phyloP scores from a whole-genome alignment of 2,329 filamentous ascomycete species.

The Lizonia empirigonia region DNA sequence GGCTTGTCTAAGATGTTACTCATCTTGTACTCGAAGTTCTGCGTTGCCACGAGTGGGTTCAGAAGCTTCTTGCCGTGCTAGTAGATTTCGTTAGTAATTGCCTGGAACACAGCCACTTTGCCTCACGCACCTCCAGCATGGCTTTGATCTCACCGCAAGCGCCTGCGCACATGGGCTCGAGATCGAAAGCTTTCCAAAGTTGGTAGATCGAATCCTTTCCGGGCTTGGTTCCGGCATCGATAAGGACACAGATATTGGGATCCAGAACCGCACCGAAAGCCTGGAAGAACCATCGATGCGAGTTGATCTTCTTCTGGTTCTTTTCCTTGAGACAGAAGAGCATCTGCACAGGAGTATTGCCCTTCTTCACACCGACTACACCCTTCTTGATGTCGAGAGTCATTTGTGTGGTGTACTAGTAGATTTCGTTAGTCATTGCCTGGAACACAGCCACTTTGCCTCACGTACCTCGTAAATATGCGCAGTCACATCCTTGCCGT shows the following conservation, averaged over 20 bases:
- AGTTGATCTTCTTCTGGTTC: constrained; percentile 99
- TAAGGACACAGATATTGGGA: constrained; percentile 93
- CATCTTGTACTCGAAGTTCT: constrained; percentile 99
- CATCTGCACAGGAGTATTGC: constrained; percentile 88
- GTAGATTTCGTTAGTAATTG: constrained; percentile 21
- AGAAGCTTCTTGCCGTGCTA: constrained; percentile 80
- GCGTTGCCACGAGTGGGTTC: constrained; percentile 92
- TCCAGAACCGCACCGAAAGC: constrained; percentile 91
- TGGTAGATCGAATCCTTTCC: constrained; percentile 96
- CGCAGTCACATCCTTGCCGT: constrained; percentile 92
- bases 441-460: constrained; percentile 1
- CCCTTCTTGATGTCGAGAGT: constrained; percentile 88
- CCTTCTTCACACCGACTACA: constrained; percentile 82
- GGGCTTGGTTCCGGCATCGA: constrained; percentile 95
- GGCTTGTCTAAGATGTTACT: constrained; percentile 99
- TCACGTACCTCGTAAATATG: constrained; percentile 78
- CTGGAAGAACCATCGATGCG: constrained; percentile 98
- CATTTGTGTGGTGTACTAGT: constrained; percentile 78
- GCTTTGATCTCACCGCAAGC: constrained; percentile 99
- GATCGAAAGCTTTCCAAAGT: constrained; percentile 96
- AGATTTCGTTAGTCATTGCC: constrained; percentile 20
- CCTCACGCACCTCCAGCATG: constrained; percentile 70
- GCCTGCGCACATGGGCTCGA: constrained; percentile 96
- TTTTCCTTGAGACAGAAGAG: constrained; percentile 99
- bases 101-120: constrained; percentile 1